Evolutionary conservation across 345 rosid species (phyloP).

Genomic region (Trapa bicornis): DNA sequence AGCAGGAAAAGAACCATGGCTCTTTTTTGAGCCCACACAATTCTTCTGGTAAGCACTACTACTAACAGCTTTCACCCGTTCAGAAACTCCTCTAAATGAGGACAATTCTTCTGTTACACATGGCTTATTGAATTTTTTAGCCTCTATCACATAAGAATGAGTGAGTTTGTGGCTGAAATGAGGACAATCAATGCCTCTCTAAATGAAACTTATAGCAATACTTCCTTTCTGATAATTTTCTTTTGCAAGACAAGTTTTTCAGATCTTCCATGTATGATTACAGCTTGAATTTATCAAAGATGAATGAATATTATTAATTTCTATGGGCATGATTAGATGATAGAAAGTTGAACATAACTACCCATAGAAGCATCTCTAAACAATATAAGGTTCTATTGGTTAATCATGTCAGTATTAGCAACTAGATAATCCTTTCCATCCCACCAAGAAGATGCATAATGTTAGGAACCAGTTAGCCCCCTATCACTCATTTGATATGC

Average conservation of each 20-base stretch:
- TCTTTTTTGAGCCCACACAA: conserved; percentile 51
- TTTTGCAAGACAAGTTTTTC: neutral
- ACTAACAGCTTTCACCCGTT: conserved; percentile 7
- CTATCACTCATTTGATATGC: no score
- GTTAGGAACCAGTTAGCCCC: no score
- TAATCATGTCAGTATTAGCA: neutral
- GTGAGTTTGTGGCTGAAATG: neutral
- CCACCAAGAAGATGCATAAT: neutral
- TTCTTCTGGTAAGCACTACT: conserved; percentile 49
- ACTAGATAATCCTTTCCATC: neutral
- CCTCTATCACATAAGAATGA: neutral
- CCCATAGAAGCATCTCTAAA: conserved; percentile 3
- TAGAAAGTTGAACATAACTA: neutral
- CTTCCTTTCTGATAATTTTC: neutral
- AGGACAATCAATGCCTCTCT: neutral
- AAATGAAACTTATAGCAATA: neutral
- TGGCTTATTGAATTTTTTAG: neutral
- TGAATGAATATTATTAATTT: neutral
- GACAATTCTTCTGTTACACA: neutral
- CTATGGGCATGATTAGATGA: neutral
- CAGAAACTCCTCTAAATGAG: neutral
- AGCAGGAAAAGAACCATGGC: conserved; percentile 37
- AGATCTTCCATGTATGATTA: neutral
- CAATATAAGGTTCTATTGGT: neutral
- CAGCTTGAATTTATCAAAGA: neutral